phyloP scores from a whole-genome alignment of 495 filamentous ascomycete species.

The Neurospora sp. region DNA sequence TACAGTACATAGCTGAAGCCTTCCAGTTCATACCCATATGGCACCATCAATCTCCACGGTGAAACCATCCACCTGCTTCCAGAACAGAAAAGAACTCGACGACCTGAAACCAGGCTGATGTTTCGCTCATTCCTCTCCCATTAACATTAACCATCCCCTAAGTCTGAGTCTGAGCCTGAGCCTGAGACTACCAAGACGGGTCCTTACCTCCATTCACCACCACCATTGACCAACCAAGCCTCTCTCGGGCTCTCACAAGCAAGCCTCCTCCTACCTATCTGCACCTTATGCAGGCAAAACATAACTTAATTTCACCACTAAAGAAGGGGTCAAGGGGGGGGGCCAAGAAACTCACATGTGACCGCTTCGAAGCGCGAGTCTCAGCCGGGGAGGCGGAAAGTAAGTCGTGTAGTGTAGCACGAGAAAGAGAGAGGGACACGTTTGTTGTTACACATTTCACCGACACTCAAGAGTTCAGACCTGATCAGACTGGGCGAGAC shows the following conservation, averaged over 20 bases:
- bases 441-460: not conserved
- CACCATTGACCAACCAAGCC: not conserved
- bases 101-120: not conserved
- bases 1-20: not conserved
- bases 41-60: not conserved
- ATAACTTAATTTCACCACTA: not conserved
- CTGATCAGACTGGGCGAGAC: too few species aligned
- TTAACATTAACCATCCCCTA: not conserved
- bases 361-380: not conserved
- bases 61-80: not conserved
- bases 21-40: not conserved
- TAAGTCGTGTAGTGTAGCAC: not conserved
- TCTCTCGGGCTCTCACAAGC: not conserved
- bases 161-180: too few species aligned
- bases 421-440: not conserved
- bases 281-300: not conserved
- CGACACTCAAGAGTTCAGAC: not conserved
- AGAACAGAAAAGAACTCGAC: not conserved
- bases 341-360: not conserved
- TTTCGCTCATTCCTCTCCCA: not conserved
- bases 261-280: not conserved
- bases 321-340: not conserved
- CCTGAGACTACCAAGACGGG: not conserved
- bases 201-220: not conserved
- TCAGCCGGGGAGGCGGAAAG: not conserved